phyloP scores from a whole-genome alignment of 306 rosid species.

The Hippophae gyantsensis region DNA sequence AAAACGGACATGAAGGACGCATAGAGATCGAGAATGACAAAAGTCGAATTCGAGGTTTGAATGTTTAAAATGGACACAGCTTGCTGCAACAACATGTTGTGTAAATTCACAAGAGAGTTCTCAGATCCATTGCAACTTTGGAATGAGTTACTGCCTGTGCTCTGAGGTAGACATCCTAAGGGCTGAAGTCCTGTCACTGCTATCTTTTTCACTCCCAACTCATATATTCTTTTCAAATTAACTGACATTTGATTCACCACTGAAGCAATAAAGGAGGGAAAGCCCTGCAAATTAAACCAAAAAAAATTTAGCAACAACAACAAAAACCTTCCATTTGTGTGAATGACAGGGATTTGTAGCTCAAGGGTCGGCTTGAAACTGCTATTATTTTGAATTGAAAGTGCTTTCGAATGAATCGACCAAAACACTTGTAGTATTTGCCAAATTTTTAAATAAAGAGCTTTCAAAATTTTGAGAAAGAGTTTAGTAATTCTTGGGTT shows the following conservation, averaged over 20 bases:
- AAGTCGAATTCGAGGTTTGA: slow-evolving; percentile 20
- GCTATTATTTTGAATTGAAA: too few relatives aligned
- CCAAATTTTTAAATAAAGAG: too few relatives aligned
- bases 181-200: slow-evolving; percentile 54
- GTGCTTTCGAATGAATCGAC: too few relatives aligned
- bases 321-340: neutral
- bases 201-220: slow-evolving; percentile 56
- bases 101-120: slow-evolving; percentile 38
- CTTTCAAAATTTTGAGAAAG: too few relatives aligned
- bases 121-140: slow-evolving; percentile 37
- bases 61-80: slow-evolving; percentile 46
- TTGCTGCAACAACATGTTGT: slow-evolving; percentile 49
- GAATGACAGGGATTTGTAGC: neutral
- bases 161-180: slow-evolving; percentile 62
- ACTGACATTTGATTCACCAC: slow-evolving; percentile 47
- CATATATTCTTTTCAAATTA: slow-evolving; percentile 44
- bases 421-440: too few relatives aligned
- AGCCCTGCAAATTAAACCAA: slow-evolving; percentile 30
- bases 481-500: too few relatives aligned
- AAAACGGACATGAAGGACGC: slow-evolving; percentile 53
- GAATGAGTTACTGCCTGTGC: slow-evolving; percentile 33
- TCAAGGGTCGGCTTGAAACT: neutral
- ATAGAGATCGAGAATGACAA: slow-evolving; percentile 47
- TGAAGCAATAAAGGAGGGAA: slow-evolving; percentile 31
- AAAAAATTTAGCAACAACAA: neutral